A percentile compares a stretch with the other conserved stretches of the same genome.
phyloP scores from a whole-genome alignment of 2,329 filamentous ascomycete genomes.

The Phialocephala sp. region DNA sequence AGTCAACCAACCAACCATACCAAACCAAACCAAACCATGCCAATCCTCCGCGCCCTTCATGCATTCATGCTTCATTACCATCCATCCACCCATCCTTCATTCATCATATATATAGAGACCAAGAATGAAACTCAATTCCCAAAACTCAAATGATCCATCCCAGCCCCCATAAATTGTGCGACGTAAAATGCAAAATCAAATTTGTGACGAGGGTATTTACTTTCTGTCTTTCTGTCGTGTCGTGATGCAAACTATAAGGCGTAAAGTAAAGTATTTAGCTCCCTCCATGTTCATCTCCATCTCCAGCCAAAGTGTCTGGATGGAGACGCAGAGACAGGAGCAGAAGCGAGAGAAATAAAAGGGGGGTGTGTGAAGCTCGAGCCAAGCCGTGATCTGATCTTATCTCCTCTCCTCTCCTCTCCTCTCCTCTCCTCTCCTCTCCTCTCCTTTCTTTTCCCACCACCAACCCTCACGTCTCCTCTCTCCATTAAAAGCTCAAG shows the following conservation, averaged over 20 bases:
- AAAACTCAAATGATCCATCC: background rate
- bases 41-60: background rate
- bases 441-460: background rate
- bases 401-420: too few relatives aligned
- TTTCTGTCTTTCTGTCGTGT: background rate
- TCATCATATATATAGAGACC: background rate
- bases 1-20: background rate
- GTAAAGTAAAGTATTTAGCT: background rate
- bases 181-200: background rate
- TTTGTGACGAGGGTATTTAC: background rate
- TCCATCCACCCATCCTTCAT: background rate
- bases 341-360: background rate
- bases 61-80: background rate
- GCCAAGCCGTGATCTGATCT: background rate
- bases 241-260: background rate
- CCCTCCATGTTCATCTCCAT: background rate
- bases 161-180: background rate
- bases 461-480: background rate
- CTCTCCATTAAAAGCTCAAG: background rate
- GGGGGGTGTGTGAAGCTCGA: background rate
- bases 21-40: too few relatives aligned
- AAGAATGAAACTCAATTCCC: background rate
- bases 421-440: too few relatives aligned
- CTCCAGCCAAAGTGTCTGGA: background rate
- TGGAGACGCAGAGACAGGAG: background rate